These are phyloP conservation scores for Cladosporium sp. DNA, from an alignment of 2,329 filamentous ascomycete genomes.

Conservation along the genomic window DNA sequence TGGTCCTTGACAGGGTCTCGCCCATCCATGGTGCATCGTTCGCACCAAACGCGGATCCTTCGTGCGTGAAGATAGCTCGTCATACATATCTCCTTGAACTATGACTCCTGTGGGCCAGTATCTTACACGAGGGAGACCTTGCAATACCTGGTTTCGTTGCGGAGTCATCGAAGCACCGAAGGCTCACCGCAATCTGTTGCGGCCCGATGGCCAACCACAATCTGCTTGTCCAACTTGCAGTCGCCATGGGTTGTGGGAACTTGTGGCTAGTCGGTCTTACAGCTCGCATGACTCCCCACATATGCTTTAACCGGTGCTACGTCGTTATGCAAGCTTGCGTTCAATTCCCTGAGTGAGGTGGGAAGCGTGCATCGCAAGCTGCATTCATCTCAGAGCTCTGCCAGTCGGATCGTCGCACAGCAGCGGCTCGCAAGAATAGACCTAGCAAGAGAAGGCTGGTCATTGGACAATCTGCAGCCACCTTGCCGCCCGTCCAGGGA, in stretches of 20 bases:
- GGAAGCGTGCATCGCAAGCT: conserved; percentile 8
- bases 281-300: conserved; percentile 15
- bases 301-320: conserved; percentile 18
- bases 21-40: too few species aligned
- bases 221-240: not conserved
- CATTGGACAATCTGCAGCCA: conserved; percentile 16
- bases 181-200: conserved; percentile 3
- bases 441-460: not conserved
- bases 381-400: conserved; percentile 14
- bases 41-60: not conserved
- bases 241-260: not conserved
- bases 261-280: conserved; percentile 1
- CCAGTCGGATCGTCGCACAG: conserved; percentile 18
- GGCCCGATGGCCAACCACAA: conserved; percentile 14
- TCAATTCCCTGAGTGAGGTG: conserved; percentile 10
- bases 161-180: conserved; percentile 1
- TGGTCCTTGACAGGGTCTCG: not conserved
- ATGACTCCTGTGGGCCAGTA: not conserved
- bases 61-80: conserved; percentile 4
- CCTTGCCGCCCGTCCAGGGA: conserved; percentile 15
- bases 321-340: conserved; percentile 17
- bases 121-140: not conserved
- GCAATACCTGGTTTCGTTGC: not conserved
- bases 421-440: conserved; percentile 16
- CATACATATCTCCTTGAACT: not conserved